Evolutionary conservation across 257 asterid species (phyloP), one percentile per base, ranked within the genome.

Genomic region (Capsicum baccatum): DNA sequence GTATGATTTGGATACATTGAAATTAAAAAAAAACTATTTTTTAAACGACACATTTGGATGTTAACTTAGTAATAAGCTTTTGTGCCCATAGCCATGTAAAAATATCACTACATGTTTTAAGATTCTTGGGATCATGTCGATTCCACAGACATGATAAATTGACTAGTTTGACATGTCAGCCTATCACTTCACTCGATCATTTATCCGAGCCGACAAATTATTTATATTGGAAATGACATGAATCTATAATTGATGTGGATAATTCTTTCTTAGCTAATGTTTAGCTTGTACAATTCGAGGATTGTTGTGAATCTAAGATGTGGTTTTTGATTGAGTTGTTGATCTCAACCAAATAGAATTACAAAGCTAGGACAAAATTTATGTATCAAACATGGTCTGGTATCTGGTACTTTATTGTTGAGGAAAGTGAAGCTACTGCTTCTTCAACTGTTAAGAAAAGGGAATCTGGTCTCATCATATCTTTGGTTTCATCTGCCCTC

Each of bases 391-490:
- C 90, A 86, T 16, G 48, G 19, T 85, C 66, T 83, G 87, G 83
- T 86, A 94, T 4, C 33, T 87, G 89, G 86, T 17, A 73, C 85
- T 95, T 94, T 60, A 85, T 74, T 15, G 94, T 80, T 84, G 93
- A 85, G 17, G 88, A 79, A 59, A 90, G 98, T 56, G 91, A 86
- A 87, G 91, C 44, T 8, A 95, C 92, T 83, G 99, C 98, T 89
- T 94, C 98, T 54, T 93, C 97, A 35, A 94, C 93, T 48, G 99
- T 94, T 92, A 95, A 92, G 92, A 93, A 95, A 83, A 95, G 89
- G 74, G 85, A 79, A 80, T 91, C 97, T 9, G 94, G 88, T 50
- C 91, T 89, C 64, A 91, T 74, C 1, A 93, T 70, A 60, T 90
- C 94, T 79, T 86, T 88, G 9, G 87, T 82, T 11, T 93, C 93